Percentiles rank a stretch among this genome's conserved stretches.
phyloP scores from a whole-genome alignment of 2,329 filamentous ascomycete genomes.

The Fusarium setosum region DNA sequence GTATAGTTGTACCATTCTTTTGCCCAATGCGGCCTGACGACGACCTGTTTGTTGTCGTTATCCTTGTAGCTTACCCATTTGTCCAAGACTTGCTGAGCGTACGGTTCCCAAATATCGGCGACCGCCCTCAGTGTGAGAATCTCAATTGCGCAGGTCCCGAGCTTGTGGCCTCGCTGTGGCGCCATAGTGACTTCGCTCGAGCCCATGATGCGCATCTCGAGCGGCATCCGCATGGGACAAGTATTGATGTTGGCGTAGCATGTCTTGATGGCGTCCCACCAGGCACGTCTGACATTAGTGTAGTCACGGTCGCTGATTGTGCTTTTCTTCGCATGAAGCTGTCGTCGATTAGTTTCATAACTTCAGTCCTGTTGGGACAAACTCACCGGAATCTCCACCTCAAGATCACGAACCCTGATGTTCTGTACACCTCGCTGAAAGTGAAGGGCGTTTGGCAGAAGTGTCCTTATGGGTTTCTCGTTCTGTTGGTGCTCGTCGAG shows the following conservation, averaged over 20 bases:
- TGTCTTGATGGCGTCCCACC: constrained; percentile 17
- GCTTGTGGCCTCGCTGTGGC: constrained; percentile 7
- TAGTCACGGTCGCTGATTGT: not conserved
- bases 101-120: not conserved
- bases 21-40: not conserved
- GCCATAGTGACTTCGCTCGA: constrained; percentile 18
- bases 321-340: not conserved
- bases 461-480: not conserved
- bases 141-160: constrained; percentile 14
- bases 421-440: not conserved
- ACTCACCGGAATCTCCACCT: not conserved
- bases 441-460: not conserved
- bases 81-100: not conserved
- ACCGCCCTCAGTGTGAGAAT: constrained; percentile 4
- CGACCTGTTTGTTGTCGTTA: not conserved
- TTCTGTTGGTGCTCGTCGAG: not conserved
- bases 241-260: constrained; percentile 16
- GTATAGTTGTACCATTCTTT: not conserved
- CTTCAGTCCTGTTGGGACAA: too few relatives aligned
- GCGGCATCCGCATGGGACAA: constrained; percentile 24
- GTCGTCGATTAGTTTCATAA: too few relatives aligned
- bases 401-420: not conserved
- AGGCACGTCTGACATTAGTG: constrained; percentile 7
- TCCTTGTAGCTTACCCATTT: not conserved
- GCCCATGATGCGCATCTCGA: constrained; percentile 28